Percentiles rank a stretch among this genome's conserved stretches.
These are phyloP conservation scores for Ballota nigra DNA, from an alignment of 257 asterid genomes.

Conservation along the genomic window DNA sequence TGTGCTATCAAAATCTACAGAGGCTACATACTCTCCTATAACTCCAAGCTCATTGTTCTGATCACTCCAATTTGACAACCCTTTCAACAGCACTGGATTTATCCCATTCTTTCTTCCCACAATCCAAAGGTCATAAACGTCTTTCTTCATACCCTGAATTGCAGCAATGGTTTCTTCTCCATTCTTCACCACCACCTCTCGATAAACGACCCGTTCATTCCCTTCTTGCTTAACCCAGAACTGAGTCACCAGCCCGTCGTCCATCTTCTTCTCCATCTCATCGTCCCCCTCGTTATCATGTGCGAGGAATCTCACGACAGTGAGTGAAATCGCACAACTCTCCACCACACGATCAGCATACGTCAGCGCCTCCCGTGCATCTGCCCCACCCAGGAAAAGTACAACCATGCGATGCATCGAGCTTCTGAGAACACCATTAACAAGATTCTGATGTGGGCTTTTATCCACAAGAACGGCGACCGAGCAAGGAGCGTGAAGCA, in stretches of 20 bases:
- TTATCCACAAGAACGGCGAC: conserved; percentile 58
- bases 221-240: conserved; percentile 83
- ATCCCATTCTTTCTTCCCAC: conserved; percentile 70
- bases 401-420: conserved; percentile 37
- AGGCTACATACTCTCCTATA: conserved; percentile 67
- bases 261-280: conserved; percentile 65
- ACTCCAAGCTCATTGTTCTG: conserved; percentile 55
- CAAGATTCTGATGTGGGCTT: conserved; percentile 21
- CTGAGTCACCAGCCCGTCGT: conserved; percentile 73
- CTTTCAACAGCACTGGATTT: conserved; percentile 61
- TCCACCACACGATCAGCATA: conserved; percentile 58
- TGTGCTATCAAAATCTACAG: conserved; percentile 44
- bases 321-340: conserved; percentile 31
- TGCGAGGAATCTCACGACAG: conserved; percentile 54
- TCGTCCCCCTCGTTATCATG: conserved; percentile 42
- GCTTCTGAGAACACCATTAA: neutral
- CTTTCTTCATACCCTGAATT: conserved; percentile 47
- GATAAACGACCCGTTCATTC: conserved; percentile 41
- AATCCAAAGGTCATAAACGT: conserved; percentile 50
- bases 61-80: conserved; percentile 52
- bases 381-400: conserved; percentile 77
- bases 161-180: conserved; percentile 73
- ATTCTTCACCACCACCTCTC: conserved; percentile 63
- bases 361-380: conserved; percentile 68
- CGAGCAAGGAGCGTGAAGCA: conserved; percentile 74